Percentiles rank a stretch among this genome's conserved stretches.
phyloP scores from a whole-genome alignment of 2,329 filamentous ascomycete species.

The Meredithiella fracta region DNA sequence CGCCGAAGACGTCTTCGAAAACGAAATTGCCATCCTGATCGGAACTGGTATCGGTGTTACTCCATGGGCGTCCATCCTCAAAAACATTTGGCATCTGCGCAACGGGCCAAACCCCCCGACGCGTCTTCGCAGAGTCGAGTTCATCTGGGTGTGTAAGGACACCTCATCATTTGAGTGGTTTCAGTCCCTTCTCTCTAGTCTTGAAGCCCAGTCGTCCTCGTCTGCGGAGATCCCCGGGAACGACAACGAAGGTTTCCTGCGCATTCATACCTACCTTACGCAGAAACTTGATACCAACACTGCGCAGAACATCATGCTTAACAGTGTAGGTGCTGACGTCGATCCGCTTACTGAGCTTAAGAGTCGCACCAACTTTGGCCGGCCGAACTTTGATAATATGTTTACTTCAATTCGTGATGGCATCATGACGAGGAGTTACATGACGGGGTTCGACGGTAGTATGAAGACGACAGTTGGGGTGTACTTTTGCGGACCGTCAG shows the following conservation, averaged over 20 bases:
- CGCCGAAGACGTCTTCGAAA: slow-evolving; percentile 82
- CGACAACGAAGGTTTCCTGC: slow-evolving; percentile 55
- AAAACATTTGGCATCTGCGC: slow-evolving; percentile 84
- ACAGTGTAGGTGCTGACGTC: slow-evolving; percentile 64
- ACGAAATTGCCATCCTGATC: slow-evolving; percentile 63
- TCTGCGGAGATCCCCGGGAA: slow-evolving; percentile 40
- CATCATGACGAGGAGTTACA: slow-evolving; percentile 59
- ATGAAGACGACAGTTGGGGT: slow-evolving; percentile 41
- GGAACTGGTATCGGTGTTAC: slow-evolving; percentile 65
- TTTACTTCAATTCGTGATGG: slow-evolving; percentile 65
- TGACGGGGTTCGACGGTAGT: slow-evolving; percentile 53
- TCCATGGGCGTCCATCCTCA: slow-evolving; percentile 60
- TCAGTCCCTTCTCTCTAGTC: slow-evolving; percentile 64
- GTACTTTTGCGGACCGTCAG: slow-evolving; percentile 16
- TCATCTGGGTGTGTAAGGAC: slow-evolving; percentile 86
- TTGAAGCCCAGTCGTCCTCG: slow-evolving; percentile 59
- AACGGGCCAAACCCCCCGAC: slow-evolving; percentile 63
- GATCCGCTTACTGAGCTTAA: slow-evolving; percentile 74
- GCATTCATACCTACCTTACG: slow-evolving; percentile 82
- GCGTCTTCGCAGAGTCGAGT: slow-evolving; percentile 71
- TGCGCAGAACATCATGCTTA: slow-evolving; percentile 75
- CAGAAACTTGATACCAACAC: slow-evolving; percentile 71
- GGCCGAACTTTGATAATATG: slow-evolving; percentile 62
- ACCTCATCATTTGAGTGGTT: slow-evolving; percentile 88
- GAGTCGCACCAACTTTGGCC: slow-evolving; percentile 72